Evolutionary conservation across 2,329 filamentous ascomycete species (phyloP).

Genomic region (Phialophora macrospora): DNA sequence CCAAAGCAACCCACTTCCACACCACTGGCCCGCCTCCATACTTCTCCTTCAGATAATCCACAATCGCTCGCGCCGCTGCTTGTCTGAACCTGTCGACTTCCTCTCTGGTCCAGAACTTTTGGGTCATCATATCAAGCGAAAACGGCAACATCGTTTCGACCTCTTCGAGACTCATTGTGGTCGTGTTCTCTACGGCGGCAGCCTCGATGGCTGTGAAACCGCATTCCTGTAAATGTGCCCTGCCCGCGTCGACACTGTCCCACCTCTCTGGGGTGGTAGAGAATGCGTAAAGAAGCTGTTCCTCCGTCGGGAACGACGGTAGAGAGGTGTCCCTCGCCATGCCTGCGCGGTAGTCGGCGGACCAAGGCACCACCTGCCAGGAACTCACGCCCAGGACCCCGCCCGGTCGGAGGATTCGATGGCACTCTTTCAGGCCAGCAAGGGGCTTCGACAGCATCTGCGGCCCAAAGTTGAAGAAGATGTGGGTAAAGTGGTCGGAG

Average conservation of each 20-base stretch:
- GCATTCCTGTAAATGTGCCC: slow-evolving; percentile 5
- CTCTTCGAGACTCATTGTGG: slow-evolving; percentile 11
- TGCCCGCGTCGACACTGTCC: slow-evolving; percentile 17
- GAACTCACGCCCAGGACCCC: slow-evolving; percentile 18
- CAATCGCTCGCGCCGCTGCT: slow-evolving; percentile 1
- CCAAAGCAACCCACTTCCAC: slow-evolving; percentile 21
- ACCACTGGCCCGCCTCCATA: slow-evolving; percentile 7
- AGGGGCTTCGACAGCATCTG: slow-evolving; percentile 14
- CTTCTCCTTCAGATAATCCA: slow-evolving; percentile 17
- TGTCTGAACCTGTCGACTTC: background rate
- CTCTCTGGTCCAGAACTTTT: slow-evolving; percentile 24
- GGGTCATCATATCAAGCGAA: slow-evolving; percentile 15
- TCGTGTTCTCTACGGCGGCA: slow-evolving; percentile 4
- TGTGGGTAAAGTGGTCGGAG: slow-evolving; percentile 16
- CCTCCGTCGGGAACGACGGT: slow-evolving; percentile 12
- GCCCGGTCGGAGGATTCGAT: slow-evolving; percentile 22
- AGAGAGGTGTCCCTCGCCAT: slow-evolving; percentile 12
- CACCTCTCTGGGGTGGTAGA: slow-evolving; percentile 14
- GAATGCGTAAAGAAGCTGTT: slow-evolving; percentile 9
- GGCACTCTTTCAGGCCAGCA: slow-evolving; percentile 19
- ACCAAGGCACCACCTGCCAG: slow-evolving; percentile 20
- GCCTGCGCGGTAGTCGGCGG: slow-evolving; percentile 16
- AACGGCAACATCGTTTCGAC: slow-evolving; percentile 16
- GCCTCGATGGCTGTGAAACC: slow-evolving; percentile 18
- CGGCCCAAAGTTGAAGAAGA: slow-evolving; percentile 29